Evolutionary conservation across 257 asterid species (phyloP).

Genomic region (Plantago major): DNA sequence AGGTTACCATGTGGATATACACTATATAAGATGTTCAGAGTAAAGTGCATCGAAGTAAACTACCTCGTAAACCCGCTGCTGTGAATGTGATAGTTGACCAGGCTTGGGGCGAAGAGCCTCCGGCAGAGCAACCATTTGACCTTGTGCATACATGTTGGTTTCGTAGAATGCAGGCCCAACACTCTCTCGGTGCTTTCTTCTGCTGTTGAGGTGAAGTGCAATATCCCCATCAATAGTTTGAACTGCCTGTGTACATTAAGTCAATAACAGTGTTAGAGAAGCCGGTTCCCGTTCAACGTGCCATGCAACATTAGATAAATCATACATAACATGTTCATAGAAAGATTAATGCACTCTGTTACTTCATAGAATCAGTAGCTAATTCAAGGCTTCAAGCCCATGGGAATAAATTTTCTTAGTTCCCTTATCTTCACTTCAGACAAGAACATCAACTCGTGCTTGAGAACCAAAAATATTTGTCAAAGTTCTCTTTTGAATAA

Average conservation of each 20-base stretch:
- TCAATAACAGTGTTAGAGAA: not conserved
- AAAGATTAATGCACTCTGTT: not conserved
- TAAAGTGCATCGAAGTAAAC: constrained; percentile 17
- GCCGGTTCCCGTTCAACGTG: not conserved
- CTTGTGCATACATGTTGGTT: constrained; percentile 58
- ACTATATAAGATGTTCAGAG: not conserved
- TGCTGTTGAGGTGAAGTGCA: constrained; percentile 63
- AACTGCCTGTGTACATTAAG: constrained; percentile 54
- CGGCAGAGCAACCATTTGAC: constrained; percentile 71
- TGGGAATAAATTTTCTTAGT: no score
- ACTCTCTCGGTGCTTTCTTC: constrained; percentile 82
- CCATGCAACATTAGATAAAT: not conserved
- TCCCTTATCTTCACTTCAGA: no score
- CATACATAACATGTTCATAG: not conserved
- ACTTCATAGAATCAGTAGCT: not conserved
- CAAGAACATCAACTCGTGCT: no score
- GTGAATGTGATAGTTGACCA: constrained; percentile 82
- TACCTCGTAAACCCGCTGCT: constrained; percentile 98
- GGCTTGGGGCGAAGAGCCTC: constrained; percentile 98
- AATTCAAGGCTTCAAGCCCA: no score
- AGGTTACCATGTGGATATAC: constrained; percentile 12
- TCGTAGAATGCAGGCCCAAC: constrained; percentile 71
- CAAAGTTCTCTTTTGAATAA: not conserved
- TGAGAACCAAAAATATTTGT: no score
- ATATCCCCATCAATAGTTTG: constrained; percentile 91